Evolutionary conservation across 1,284 basidiomycete species (phyloP), one percentile per base, ranked within the genome.

Genomic region (Cystobasidium sp.): DNA sequence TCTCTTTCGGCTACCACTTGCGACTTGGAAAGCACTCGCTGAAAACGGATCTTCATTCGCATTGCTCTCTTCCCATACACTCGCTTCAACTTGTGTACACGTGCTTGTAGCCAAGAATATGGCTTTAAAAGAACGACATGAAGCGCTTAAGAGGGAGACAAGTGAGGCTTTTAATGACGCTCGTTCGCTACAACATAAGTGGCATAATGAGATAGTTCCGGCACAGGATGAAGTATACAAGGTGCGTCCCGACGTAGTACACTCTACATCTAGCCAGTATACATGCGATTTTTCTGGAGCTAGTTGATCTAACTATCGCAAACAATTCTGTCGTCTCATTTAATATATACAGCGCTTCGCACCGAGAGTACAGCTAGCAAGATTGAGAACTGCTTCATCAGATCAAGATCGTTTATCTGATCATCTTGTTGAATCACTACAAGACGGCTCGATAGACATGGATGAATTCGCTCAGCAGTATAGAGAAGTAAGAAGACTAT

Each of bases 401-500:
- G 90, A 90, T 24, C 93, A 95, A 82, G 94, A 97, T 78, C 93
- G 94, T 75, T 83, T 86, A 18, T 94, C 92, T 0, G 94, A 97
- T 82, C 85, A 88, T 6, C 83, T 94, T 37, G 92, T 93, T 0
- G 87, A 88, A 18, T 84, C 88, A 0, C 95, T 97, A 80, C 87
- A 94, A 43, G 89, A 91, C 59, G 86, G 87, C 0, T 82, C 84
- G 3, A 64, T 75, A 20, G 76, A 82, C 9, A 87, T 94, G 24
- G 94, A 96, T 76, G 88, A 91, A 58, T 97, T 97, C 78, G 88
- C 95, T 61, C 88, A 86, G 79, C 89, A 93, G 80, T 96, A 94
- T 84, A 93, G 90, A 80, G 92, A 93, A 68, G 82, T 89, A 52
- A 84, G 94, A 78, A 94, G 92, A 83, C 85, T 87, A 18, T 96